These are phyloP conservation scores for Polygonum maritimum DNA, from an alignment of 148 eudicot species.

Conservation along the genomic window DNA sequence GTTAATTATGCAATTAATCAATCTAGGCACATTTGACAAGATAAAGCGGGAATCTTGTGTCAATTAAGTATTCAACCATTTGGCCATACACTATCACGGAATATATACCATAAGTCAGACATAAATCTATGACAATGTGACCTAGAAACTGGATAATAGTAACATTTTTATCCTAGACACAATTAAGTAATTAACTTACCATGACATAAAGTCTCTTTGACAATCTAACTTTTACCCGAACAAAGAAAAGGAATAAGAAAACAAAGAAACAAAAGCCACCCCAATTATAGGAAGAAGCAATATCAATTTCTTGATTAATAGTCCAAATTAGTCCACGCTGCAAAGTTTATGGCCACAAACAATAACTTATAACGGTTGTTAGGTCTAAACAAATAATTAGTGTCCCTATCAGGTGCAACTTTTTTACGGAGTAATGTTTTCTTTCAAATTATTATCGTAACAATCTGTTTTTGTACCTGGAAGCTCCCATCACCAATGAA, in stretches of 20 bases:
- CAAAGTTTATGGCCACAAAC: neutral
- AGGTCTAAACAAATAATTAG: neutral
- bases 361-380: neutral
- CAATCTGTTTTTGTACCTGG: constrained; percentile 39
- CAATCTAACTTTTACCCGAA: neutral
- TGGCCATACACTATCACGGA: neutral
- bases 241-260: too few species aligned
- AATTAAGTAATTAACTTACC: neutral
- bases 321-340: neutral
- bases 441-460: too few species aligned
- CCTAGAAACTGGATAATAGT: too few species aligned
- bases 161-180: neutral
- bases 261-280: too few species aligned
- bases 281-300: neutral
- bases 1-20: too few species aligned
- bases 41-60: neutral
- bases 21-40: neutral
- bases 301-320: neutral
- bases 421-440: too few species aligned
- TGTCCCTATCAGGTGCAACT: too few species aligned
- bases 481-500: constrained; percentile 98
- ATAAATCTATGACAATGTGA: neutral
- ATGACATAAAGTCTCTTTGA: too few species aligned
- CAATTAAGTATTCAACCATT: neutral
- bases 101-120: neutral